Evolutionary conservation across 2,329 filamentous ascomycete species (phyloP).

Genomic region (Neonectria ditissima): DNA sequence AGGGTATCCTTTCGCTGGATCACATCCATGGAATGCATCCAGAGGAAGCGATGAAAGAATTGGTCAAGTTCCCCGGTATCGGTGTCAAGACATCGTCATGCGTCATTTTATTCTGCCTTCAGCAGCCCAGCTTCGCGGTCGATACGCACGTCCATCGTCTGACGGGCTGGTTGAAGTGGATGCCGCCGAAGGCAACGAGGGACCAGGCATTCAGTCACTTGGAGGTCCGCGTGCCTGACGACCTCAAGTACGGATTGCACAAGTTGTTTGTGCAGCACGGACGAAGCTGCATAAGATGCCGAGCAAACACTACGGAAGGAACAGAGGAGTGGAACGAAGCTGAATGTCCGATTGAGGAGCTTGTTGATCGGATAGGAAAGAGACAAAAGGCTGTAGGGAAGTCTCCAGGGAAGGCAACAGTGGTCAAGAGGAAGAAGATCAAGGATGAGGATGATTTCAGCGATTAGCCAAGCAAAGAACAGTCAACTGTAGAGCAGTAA

Average conservation of each 20-base stretch:
- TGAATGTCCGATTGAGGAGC: constrained; percentile 40
- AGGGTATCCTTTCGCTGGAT: constrained; percentile 42
- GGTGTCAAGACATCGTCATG: constrained; percentile 46
- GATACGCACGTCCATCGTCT: constrained; percentile 45
- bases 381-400: constrained; percentile 11
- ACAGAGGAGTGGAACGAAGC: constrained; percentile 42
- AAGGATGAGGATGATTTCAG: constrained; percentile 32
- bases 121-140: constrained; percentile 46
- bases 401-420: constrained; percentile 30
- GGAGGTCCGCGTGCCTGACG: constrained; percentile 42
- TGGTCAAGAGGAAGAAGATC: constrained; percentile 28
- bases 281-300: constrained; percentile 41
- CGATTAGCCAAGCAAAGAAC: constrained; percentile 19
- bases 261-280: constrained; percentile 45
- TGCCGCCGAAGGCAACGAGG: constrained; percentile 42
- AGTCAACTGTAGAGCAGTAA: neutral
- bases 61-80: constrained; percentile 44
- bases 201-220: constrained; percentile 45
- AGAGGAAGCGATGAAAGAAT: constrained; percentile 44
- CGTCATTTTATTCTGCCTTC: constrained; percentile 44
- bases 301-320: constrained; percentile 45
- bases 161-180: constrained; percentile 44
- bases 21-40: constrained; percentile 45
- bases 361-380: constrained; percentile 43
- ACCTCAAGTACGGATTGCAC: constrained; percentile 44